Percentiles rank a stretch among this genome's conserved stretches.
These are phyloP conservation scores for Brasilioporus rufonigricans DNA, from an alignment of 768 basidiomycete genomes.

Conservation along the genomic window DNA sequence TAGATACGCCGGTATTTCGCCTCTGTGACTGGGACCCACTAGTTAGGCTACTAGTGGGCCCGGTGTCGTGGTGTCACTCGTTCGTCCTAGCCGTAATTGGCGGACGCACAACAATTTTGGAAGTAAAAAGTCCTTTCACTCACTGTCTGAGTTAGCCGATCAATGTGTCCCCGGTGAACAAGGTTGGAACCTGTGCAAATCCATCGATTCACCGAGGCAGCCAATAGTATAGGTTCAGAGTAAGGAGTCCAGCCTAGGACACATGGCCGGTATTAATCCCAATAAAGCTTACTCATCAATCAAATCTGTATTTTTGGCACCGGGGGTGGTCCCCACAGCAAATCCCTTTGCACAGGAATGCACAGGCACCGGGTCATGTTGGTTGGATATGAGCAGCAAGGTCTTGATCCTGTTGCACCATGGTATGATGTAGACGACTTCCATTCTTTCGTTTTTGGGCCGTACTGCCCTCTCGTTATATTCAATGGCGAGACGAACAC, in stretches of 20 bases:
- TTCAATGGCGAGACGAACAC: conserved; percentile 1
- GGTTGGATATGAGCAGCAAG: not conserved
- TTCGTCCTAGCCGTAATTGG: not conserved
- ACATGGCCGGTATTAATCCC: conserved; percentile 9
- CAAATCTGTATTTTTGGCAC: not conserved
- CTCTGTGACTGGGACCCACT: not conserved
- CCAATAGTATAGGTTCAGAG: not conserved
- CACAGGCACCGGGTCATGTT: not conserved
- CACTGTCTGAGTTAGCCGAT: not conserved
- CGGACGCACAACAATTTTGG: not conserved
- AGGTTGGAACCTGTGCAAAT: not conserved
- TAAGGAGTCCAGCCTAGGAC: not conserved
- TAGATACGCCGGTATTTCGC: not conserved
- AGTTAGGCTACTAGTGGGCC: not conserved
- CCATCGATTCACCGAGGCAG: not conserved
- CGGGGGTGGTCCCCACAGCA: conserved; percentile 4
- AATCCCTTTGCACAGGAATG: conserved; percentile 12
- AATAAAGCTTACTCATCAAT: not conserved
- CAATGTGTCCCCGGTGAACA: not conserved
- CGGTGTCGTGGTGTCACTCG: not conserved
- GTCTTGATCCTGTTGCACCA: not conserved
- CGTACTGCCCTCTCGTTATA: conserved; percentile 9
- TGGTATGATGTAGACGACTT: conserved; percentile 8
- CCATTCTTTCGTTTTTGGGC: conserved; percentile 13
- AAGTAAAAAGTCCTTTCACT: not conserved